Evolutionary conservation across 345 rosid species (phyloP), one percentile per base, ranked within the genome.

Genomic region (Corymbia maculata): DNA sequence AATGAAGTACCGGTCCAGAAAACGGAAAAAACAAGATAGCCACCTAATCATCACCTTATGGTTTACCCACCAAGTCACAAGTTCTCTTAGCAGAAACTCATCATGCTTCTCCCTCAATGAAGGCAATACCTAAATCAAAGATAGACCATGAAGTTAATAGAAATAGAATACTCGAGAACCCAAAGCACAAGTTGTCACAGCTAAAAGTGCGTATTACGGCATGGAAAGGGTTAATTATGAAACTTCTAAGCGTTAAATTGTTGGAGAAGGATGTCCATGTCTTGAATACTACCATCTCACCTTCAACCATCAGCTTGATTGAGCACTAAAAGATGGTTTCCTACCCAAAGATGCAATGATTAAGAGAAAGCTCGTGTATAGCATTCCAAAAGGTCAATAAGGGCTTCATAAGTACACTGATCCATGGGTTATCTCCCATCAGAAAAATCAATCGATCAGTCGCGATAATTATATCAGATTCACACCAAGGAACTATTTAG

Each of bases 71-170:
- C 97, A 93, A 49, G 80, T 90, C 79, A 90, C 95, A 64, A 94
- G 90, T 88, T 95, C 97, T 88, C 92, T 90, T 87, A 95, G 88
- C 95, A 95, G 89, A 88, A 90, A 92, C 86, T 94, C 97, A 64
- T 93, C 94, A 86, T 94, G 93, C 89, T 93, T 94, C 90, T 93
- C 96, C 70, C 89, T 91, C 89, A 95, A 85, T 13, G 93, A 89
- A 57, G 95, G 95, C 88, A 93, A 85, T 47, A 93, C 94, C 96
- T 94, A 86, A 89, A 57, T 22, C 70, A 82, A 55, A 32, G 61
- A 42, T 26, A 75, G 50, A 87, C 45, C 59, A 28, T 50, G 44
- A 50, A 61, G 75, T 36, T 30, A 32, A 68, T 22, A 30, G 42
- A n/a, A 24, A 86, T 45, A 51, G 57, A 30, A 52, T 45, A 42